Percentiles rank a stretch among this genome's conserved stretches.
These are phyloP conservation scores for Plenodomus biglobosus DNA, from an alignment of 2,329 filamentous ascomycete species.

Conservation along the genomic window DNA sequence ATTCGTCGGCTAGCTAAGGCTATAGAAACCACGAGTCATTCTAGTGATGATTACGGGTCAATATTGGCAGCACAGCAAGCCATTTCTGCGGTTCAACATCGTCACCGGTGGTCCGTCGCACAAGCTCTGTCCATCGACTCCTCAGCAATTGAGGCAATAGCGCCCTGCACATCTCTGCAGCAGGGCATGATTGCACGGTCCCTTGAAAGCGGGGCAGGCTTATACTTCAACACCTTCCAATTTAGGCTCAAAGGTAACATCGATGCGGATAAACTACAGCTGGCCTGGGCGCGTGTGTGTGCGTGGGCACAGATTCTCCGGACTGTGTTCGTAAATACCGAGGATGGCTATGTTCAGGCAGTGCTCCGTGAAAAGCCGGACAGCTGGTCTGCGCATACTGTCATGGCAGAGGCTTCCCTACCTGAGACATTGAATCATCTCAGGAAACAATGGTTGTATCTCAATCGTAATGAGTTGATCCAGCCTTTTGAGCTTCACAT, in stretches of 20 bases:
- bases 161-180: conserved; percentile 82
- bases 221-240: conserved; percentile 78
- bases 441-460: conserved; percentile 56
- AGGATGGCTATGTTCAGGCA: conserved; percentile 76
- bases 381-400: conserved; percentile 12
- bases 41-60: conserved; percentile 21
- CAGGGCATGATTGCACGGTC: conserved; percentile 80
- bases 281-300: conserved; percentile 61
- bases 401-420: conserved; percentile 27
- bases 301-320: conserved; percentile 65
- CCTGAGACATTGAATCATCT: conserved; percentile 34
- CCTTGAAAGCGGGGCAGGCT: conserved; percentile 55
- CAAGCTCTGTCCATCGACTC: conserved; percentile 55
- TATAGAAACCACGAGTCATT: conserved; percentile 18
- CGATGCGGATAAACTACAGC: conserved; percentile 53
- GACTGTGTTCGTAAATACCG: conserved; percentile 70
- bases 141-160: conserved; percentile 68
- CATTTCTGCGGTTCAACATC: conserved; percentile 66
- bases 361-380: conserved; percentile 53
- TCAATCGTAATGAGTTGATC: conserved; percentile 54
- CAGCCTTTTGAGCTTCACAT: conserved; percentile 58
- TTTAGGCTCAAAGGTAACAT: conserved; percentile 56
- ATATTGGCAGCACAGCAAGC: conserved; percentile 58
- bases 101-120: conserved; percentile 57
- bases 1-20: conserved; percentile 47